Conservation (phyloP, 352 stramenopile species). For the Pythium oligandrum region DNA sequence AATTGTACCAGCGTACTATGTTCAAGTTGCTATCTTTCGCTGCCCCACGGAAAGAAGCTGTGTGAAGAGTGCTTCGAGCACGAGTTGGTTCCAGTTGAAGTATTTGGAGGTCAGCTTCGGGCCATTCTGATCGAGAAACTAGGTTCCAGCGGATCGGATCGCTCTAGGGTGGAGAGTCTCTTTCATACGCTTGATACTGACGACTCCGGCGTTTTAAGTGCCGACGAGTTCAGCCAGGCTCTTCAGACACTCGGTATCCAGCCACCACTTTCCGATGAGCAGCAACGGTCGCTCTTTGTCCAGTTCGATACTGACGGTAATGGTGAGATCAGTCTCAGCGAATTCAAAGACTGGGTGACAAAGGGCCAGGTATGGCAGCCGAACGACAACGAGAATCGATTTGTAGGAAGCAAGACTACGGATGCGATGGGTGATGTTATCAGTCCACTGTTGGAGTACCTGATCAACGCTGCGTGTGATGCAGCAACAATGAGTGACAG, state of each 20-base stretch:
- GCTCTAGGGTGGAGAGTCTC: slow-evolving; percentile 30
- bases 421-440: neutral
- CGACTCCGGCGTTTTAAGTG: slow-evolving; percentile 48
- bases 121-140: slow-evolving; percentile 64
- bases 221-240: slow-evolving; percentile 51
- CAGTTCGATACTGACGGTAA: slow-evolving; percentile 74
- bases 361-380: slow-evolving; percentile 55
- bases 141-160: slow-evolving; percentile 28
- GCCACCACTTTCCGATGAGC: slow-evolving; percentile 38
- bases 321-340: slow-evolving; percentile 53
- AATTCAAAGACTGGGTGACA: slow-evolving; percentile 70
- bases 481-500: neutral
- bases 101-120: slow-evolving; percentile 57
- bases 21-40: slow-evolving; percentile 30
- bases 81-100: slow-evolving; percentile 38
- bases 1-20: slow-evolving; percentile 67
- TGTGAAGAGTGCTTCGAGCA: slow-evolving; percentile 79
- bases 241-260: slow-evolving; percentile 46
- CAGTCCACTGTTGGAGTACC: slow-evolving; percentile 1
- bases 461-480: slow-evolving; percentile 4
- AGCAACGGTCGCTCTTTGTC: slow-evolving; percentile 40
- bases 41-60: slow-evolving; percentile 45
- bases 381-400: neutral
- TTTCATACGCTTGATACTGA: slow-evolving; percentile 62
- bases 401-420: neutral